Percentiles rank a stretch among this genome's conserved stretches.
Evolutionary conservation across 2,329 filamentous ascomycete genomes (phyloP).

Genomic region (Microdochium nivale): DNA sequence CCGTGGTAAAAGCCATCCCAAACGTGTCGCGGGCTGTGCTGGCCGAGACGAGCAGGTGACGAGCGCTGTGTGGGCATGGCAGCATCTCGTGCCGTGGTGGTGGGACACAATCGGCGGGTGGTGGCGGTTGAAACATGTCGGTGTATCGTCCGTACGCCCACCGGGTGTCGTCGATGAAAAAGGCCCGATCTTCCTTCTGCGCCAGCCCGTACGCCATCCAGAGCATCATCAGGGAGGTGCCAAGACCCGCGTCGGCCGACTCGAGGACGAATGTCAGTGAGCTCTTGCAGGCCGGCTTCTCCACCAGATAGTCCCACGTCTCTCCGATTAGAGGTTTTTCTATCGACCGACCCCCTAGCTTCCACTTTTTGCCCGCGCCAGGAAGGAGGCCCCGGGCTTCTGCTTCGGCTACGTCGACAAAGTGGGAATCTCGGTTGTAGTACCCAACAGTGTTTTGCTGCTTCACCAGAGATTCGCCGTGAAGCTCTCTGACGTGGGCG

Average conservation of each 20-base stretch:
- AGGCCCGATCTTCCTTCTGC: conserved; percentile 61
- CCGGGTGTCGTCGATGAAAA: conserved; percentile 77
- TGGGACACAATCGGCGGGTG: conserved; percentile 55
- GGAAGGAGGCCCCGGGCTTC: conserved; percentile 56
- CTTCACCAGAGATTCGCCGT: conserved; percentile 29
- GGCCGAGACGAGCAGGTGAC: conserved; percentile 65
- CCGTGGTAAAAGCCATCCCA: conserved; percentile 45
- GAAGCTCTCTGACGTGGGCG: conserved; percentile 43
- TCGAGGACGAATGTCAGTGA: conserved; percentile 75
- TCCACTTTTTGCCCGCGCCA: conserved; percentile 27
- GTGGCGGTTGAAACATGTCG: conserved; percentile 62
- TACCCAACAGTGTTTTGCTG: conserved; percentile 41
- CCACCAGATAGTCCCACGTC: conserved; percentile 30
- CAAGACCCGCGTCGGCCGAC: conserved; percentile 65
- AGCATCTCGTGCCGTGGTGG: conserved; percentile 69
- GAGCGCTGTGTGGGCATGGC: conserved; percentile 69
- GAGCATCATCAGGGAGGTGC: conserved; percentile 65
- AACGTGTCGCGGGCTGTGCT: conserved; percentile 59
- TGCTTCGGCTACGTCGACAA: conserved; percentile 67
- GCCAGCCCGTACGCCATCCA: conserved; percentile 82
- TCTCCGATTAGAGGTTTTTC: conserved; percentile 36
- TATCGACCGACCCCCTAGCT: conserved; percentile 21
- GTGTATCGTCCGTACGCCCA: conserved; percentile 76
- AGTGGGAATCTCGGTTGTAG: conserved; percentile 57
- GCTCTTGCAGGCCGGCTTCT: conserved; percentile 52